phyloP scores from a whole-genome alignment of 164 flowering plant species.

The Nymphaea thermarum region DNA sequence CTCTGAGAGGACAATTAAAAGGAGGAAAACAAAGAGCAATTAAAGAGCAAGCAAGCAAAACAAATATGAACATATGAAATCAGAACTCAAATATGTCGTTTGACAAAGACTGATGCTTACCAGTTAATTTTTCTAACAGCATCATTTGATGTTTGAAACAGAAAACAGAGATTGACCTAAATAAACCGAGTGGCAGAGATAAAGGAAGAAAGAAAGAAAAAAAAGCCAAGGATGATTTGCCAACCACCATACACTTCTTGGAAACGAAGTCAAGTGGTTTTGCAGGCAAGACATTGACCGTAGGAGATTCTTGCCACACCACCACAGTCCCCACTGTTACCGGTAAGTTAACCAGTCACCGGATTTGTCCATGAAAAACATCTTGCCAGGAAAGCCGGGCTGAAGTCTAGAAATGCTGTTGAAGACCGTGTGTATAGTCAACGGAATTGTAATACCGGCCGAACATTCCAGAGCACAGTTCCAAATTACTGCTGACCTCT shows the following conservation, averaged over 20 bases:
- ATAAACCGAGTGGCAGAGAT: too few species aligned
- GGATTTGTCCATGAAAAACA: neutral
- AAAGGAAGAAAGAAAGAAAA: neutral
- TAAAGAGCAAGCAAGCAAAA: neutral
- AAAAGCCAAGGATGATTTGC: slow-evolving; percentile 3
- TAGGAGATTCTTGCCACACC: neutral
- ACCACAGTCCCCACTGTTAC: neutral
- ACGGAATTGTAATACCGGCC: too few species aligned
- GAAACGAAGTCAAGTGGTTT: neutral
- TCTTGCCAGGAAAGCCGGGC: too few species aligned
- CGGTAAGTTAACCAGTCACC: neutral
- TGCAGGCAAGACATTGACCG: neutral
- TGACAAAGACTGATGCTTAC: neutral
- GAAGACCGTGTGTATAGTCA: too few species aligned
- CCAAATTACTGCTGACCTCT: neutral
- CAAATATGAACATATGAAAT: neutral
- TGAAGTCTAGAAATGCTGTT: too few species aligned
- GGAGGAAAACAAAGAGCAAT: neutral
- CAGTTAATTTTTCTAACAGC: neutral
- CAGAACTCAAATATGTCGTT: neutral
- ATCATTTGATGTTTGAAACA: neutral
- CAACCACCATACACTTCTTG: neutral
- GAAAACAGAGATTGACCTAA: neutral
- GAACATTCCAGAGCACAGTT: neutral
- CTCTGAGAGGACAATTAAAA: too few species aligned